Evolutionary conservation across 495 filamentous ascomycete species (phyloP), one percentile per base, ranked within the genome.

Genomic region (Penicillium chermesinum): DNA sequence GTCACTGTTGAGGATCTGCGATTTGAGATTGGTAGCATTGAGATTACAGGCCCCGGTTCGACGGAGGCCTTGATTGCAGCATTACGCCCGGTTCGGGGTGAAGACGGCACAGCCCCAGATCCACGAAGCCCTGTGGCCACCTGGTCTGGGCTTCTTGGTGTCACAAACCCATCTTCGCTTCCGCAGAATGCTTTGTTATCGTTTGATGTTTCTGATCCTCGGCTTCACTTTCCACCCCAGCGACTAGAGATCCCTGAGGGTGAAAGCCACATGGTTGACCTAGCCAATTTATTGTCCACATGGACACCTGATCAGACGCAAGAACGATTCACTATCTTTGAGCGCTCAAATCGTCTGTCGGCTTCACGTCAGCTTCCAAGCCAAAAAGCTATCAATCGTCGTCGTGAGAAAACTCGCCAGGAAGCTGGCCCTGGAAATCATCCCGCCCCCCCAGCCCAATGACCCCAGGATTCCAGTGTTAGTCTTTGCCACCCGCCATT

Each of bases 21-120:
- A 2, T 97, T 89, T 58, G 91, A 97, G 55, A 85, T 98, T 63
- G 93, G 93, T 37, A 96, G 89, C 60, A 91, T 97, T 41, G 87
- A 95, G 52, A 71, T 96, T 44, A 84, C 79, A 0, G 93, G 93
- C 0, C 89, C 93, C 1, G 86, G 77, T 2, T 86, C 89, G 6
- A 90, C 86, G 2, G 89, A 96, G 63, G 76, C 89, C 2, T 69
- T 98, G 2, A 70, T 90, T 17, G 78, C 84, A 6, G 71, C 85
- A 14, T 75, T 98, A 41, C 75, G 78, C 40, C 84, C 90, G 16
- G 36, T 41, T 17, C 21, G 80, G 51, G 48, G 38, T 46, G 52
- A 22, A 12, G 62, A 62, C 2, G 55, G 58, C 8, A 46, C 63
- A 19, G 54, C 59, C 4, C 18, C 53, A 13, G 22, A 52, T 20